Percentiles rank a stretch among this genome's conserved stretches.
Conservation (phyloP, 2,329 filamentous ascomycete species). For the Stemphylium beticola region DNA sequence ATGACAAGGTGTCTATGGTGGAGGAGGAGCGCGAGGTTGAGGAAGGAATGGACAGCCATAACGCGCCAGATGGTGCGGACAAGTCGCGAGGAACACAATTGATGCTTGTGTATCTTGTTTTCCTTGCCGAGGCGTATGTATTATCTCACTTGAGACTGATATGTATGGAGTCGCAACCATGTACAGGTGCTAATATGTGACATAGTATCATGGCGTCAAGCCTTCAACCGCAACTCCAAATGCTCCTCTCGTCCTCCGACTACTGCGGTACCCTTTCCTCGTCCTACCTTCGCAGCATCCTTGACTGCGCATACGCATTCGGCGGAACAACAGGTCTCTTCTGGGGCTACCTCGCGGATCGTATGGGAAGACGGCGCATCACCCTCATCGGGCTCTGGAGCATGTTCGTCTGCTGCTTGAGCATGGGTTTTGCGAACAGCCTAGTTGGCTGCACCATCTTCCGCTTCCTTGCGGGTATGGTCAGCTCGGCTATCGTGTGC, state of each 20-base stretch:
- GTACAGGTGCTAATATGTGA: constrained; percentile 11
- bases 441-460: constrained; percentile 52
- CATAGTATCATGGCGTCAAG: constrained; percentile 56
- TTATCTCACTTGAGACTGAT: not conserved
- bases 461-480: constrained; percentile 53
- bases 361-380: constrained; percentile 52
- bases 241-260: constrained; percentile 53
- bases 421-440: constrained; percentile 55
- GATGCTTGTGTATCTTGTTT: constrained; percentile 54
- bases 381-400: constrained; percentile 53
- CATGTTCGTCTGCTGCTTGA: constrained; percentile 54
- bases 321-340: constrained; percentile 53
- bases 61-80: constrained; percentile 20
- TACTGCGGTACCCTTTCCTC: constrained; percentile 54
- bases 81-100: constrained; percentile 45
- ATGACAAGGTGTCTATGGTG: constrained; percentile 47
- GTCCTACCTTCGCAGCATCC: constrained; percentile 55
- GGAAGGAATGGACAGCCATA: constrained; percentile 37
- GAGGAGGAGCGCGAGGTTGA: constrained; percentile 34
- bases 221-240: constrained; percentile 55
- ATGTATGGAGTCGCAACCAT: not conserved
- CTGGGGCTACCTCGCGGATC: constrained; percentile 55
- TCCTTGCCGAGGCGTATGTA: constrained; percentile 56
- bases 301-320: constrained; percentile 57
- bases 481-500: constrained; percentile 54